Conservation (phyloP, 208 protist genomes). For the Herpetomonas samuelpessoai region DNA sequence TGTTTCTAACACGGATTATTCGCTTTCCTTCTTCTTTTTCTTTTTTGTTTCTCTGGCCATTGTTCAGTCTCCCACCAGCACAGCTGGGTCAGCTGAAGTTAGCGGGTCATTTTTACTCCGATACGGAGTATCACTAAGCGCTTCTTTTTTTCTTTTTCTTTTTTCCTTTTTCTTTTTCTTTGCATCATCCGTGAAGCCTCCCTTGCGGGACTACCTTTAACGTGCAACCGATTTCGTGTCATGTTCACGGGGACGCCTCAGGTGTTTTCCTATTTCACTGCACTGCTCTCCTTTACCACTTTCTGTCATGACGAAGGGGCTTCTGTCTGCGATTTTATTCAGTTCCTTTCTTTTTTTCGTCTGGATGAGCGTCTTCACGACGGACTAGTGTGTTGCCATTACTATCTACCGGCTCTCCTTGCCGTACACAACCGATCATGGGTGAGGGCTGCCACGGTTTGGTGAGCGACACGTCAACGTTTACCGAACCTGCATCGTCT, state of each 20-base stretch:
- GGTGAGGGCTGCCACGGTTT: too few relatives aligned
- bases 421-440: too few relatives aligned
- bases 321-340: constrained; percentile 1
- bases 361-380: not conserved
- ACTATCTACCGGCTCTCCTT: too few relatives aligned
- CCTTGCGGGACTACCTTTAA: not conserved
- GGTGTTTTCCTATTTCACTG: not conserved
- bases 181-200: too few relatives aligned
- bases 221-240: not conserved
- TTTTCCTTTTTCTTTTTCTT: constrained; percentile 1
- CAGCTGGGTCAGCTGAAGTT: not conserved
- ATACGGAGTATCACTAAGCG: not conserved
- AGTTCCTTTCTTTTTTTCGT: not conserved
- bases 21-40: constrained; percentile 6
- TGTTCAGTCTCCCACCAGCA: not conserved
- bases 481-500: too few relatives aligned
- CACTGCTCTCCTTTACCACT: too few relatives aligned
- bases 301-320: too few relatives aligned
- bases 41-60: constrained; percentile 1
- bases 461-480: too few relatives aligned
- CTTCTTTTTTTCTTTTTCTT: constrained; percentile 1
- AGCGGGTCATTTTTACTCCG: not conserved
- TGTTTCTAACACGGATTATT: too few relatives aligned
- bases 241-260: not conserved
- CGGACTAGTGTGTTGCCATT: not conserved